These are phyloP conservation scores for Dioscorea alata DNA, from an alignment of 106 monocot species.

Conservation along the genomic window DNA sequence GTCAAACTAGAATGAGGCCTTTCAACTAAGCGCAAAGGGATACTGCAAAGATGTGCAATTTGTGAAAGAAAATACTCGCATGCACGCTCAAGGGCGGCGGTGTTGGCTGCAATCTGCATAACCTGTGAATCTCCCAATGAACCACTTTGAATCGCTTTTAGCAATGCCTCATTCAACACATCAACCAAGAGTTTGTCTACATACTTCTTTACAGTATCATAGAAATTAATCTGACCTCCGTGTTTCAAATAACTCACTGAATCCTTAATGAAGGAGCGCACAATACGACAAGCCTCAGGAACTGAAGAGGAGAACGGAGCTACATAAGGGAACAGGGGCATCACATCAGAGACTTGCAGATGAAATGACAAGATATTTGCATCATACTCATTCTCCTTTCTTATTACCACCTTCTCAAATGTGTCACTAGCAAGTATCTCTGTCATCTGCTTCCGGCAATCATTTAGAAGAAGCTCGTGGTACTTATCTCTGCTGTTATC, in stretches of 20 bases:
- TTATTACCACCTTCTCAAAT: conserved; percentile 7
- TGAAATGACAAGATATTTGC: conserved; percentile 8
- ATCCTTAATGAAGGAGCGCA: conserved; percentile 13
- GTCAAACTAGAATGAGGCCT: conserved; percentile 15
- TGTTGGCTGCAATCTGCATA: conserved; percentile 15
- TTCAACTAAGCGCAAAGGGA: conserved; percentile 3
- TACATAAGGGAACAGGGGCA: conserved; percentile 18
- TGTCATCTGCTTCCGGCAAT: conserved; percentile 4
- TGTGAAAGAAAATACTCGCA: conserved; percentile 14
- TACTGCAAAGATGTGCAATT: conserved; percentile 10
- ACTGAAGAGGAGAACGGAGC: conserved; percentile 16
- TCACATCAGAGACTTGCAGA: conserved; percentile 11
- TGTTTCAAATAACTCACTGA: conserved; percentile 6
- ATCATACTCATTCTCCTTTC: conserved; percentile 12
- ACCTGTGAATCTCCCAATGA: conserved; percentile 2
- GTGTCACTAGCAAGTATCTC: conserved; percentile 5
- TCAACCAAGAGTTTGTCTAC: conserved; percentile 16
- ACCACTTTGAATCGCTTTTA: conserved; percentile 10
- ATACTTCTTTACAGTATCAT: conserved; percentile 12
- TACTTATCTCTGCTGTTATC: conserved; percentile 18
- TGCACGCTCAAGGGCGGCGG: conserved; percentile 6
- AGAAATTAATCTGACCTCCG: conserved; percentile 1
- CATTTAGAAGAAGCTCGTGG: conserved; percentile 14
- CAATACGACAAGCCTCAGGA: conserved; percentile 14
- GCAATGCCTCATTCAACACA: conserved; percentile 12